These are phyloP conservation scores for Ensete glaucum DNA, from an alignment of 176 grass and related monocot species.

Conservation along the genomic window DNA sequence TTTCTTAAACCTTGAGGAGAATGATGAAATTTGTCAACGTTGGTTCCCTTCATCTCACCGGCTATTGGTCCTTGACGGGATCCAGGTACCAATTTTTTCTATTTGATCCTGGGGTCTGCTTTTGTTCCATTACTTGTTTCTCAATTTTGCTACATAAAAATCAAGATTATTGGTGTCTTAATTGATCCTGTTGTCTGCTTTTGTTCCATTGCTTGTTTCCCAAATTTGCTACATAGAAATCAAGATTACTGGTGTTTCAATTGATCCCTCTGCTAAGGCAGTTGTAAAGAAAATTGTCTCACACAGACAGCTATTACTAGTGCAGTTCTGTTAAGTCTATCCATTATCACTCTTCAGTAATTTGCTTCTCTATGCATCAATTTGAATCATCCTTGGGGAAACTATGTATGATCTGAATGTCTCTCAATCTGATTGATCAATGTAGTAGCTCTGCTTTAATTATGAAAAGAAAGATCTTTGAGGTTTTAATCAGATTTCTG, in stretches of 20 bases:
- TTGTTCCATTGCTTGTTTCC: not conserved
- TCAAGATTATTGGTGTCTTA: not conserved
- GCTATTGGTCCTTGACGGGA: constrained; percentile 81
- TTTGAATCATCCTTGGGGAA: not conserved
- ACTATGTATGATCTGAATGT: not conserved
- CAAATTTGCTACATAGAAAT: not conserved
- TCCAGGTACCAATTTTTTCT: constrained; percentile 51
- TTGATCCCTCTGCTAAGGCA: not conserved
- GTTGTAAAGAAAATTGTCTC: not conserved
- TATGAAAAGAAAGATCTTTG: too few relatives aligned
- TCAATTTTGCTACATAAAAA: not conserved
- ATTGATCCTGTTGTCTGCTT: not conserved
- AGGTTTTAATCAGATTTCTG: too few relatives aligned
- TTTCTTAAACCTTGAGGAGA: constrained; percentile 36
- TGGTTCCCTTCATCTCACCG: constrained; percentile 45
- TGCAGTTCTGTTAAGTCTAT: too few relatives aligned
- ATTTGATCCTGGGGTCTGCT: not conserved
- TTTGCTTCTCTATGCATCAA: too few relatives aligned
- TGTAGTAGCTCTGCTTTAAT: too few relatives aligned
- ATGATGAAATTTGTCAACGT: constrained; percentile 20
- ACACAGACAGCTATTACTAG: too few relatives aligned
- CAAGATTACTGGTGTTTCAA: too few relatives aligned
- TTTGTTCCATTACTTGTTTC: not conserved
- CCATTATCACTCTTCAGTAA: too few relatives aligned
- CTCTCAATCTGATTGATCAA: too few relatives aligned